Conservation (phyloP, 176 grass and related monocot genomes). For the Eremochloa ophiuroides region DNA sequence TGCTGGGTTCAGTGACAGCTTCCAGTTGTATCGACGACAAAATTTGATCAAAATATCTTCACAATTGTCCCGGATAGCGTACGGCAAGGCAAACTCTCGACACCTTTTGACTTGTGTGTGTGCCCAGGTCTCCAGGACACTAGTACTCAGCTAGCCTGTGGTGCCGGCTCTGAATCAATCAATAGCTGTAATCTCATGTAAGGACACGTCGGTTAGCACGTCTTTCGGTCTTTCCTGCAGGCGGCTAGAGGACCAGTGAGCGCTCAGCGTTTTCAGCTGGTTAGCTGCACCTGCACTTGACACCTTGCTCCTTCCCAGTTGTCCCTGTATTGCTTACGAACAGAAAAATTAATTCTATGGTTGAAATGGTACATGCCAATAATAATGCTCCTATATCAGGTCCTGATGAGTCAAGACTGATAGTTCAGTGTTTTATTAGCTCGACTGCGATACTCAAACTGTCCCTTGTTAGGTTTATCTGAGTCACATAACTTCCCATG, state of each 20-base stretch:
- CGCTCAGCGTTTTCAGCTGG: background rate
- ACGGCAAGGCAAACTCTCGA: background rate
- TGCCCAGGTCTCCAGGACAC: background rate
- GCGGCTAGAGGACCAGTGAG: background rate
- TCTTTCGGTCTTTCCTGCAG: background rate
- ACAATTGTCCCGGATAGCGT: background rate
- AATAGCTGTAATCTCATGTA: background rate
- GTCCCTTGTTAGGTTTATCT: background rate
- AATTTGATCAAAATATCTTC: background rate
- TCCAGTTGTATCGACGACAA: background rate
- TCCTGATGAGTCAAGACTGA: background rate
- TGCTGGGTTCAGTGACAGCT: background rate
- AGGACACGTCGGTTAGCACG: conserved; percentile 10
- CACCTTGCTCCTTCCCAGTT: background rate
- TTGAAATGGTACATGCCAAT: background rate
- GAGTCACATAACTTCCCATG: background rate
- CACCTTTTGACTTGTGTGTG: background rate
- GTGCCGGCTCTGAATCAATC: background rate
- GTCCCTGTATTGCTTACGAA: background rate
- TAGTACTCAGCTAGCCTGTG: background rate
- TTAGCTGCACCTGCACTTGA: background rate
- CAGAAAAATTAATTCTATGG: background rate
- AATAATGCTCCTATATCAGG: background rate
- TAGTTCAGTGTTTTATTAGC: conserved; percentile 11
- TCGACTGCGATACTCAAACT: conserved; percentile 1